Evolutionary conservation across 2,329 filamentous ascomycete genomes (phyloP), one percentile per base, ranked within the genome.

Genomic region (Fragosphaeria purpurea): DNA sequence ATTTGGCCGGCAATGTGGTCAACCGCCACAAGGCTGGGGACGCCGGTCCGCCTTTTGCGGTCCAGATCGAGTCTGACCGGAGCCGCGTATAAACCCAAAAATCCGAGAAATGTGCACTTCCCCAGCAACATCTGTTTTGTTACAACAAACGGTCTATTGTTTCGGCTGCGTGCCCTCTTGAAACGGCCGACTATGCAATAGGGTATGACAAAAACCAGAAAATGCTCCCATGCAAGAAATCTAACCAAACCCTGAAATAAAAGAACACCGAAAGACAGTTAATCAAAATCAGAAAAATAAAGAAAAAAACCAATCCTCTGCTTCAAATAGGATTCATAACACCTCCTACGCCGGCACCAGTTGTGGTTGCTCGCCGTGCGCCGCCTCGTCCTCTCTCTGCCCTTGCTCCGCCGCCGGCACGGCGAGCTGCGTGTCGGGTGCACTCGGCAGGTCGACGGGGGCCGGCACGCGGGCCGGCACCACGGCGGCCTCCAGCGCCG

Each of bases 401-500:
- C 47, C 43, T 37, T 41, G 40, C 8, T 44, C 33, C n/a, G 30
- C 41, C 32, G 13, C 13, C 37, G 45, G 47, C 38, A 34, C 22
- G 32, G 30, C 44, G 5, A 51, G 55, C 51, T 56, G 48, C 8
- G 53, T 58, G 35, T 50, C 39, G 3, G 83, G 80, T 2, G 79
- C 81, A 64, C 83, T 77, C 71, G 82, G 85, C 60, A 82, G 65
- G 32, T 46, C 40, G 4, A 50, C 48, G 39, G 32, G 51, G 38
- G 41, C 40, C 11, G 54, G 49, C 7, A 34, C 44, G n/a, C n/a
- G n/a, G 11, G 44, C 31, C 35, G 53, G 51, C 5, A 65, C 64
- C 32, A 70, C 50, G 58, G 90, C 82, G 41, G 73, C 74, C 65
- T 90, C 86, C 57, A 98, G 74, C 1, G 83, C 84, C 50, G 86